Conservation (phyloP, 257 asterid genomes). For the Salvia splendens region DNA sequence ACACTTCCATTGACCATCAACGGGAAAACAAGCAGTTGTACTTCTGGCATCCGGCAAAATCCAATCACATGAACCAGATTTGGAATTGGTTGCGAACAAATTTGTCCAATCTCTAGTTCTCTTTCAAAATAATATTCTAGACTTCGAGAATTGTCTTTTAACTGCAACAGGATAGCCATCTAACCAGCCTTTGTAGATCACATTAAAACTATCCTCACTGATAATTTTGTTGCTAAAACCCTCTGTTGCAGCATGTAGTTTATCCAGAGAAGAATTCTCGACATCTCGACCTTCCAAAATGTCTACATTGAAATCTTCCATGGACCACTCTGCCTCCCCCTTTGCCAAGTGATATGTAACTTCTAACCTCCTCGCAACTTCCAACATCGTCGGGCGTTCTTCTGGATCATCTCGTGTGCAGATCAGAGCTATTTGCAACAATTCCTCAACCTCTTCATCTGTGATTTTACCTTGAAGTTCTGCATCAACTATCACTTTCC, state of each 20-base stretch:
- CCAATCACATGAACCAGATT: constrained; percentile 27
- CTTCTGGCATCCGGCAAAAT: constrained; percentile 20
- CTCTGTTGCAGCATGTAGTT: constrained; percentile 13
- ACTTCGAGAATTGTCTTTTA: constrained; percentile 11
- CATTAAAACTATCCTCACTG: not conserved
- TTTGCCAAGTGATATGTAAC: not conserved
- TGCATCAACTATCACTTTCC: not conserved
- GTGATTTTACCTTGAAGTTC: not conserved
- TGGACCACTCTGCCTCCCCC: no score
- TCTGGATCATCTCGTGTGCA: not conserved
- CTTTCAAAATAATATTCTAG: not conserved
- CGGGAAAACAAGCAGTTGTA: constrained; percentile 33
- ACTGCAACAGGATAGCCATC: constrained; percentile 38
- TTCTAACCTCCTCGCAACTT: not conserved
- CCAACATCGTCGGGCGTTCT: not conserved
- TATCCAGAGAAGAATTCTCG: not conserved
- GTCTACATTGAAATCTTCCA: no score
- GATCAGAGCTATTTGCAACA: not conserved
- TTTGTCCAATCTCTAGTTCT: not conserved
- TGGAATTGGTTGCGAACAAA: not conserved
- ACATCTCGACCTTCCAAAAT: not conserved
- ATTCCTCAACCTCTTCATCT: not conserved
- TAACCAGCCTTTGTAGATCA: constrained; percentile 32
- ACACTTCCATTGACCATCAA: constrained; percentile 31
- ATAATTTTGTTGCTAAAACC: not conserved